A percentile compares a stretch with the other conserved stretches of the same genome.
Evolutionary conservation across 2,329 filamentous ascomycete species (phyloP).

Genomic region (Aspergillus calidoustus): DNA sequence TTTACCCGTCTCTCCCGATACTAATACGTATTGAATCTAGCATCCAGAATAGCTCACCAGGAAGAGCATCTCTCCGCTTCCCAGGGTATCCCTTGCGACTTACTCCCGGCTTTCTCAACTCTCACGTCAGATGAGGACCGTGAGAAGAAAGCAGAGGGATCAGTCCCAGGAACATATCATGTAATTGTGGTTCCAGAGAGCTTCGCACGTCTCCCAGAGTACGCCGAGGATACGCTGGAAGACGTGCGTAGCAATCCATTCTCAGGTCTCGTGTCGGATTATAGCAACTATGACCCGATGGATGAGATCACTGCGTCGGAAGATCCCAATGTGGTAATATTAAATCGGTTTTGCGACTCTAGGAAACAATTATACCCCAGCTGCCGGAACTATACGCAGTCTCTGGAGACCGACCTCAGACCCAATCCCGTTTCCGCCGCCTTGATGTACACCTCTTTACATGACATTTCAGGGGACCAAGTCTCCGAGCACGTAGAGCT

Average conservation of each 20-base stretch:
- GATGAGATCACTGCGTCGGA: conserved; percentile 26
- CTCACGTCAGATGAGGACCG: conserved; percentile 62
- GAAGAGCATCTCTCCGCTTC: conserved; percentile 31
- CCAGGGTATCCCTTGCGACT: conserved; percentile 45
- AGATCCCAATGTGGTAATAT: conserved; percentile 56
- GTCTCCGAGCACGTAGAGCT: conserved; percentile 21
- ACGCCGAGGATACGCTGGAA: conserved; percentile 43
- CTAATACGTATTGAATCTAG: conserved; percentile 20
- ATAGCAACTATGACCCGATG: conserved; percentile 34
- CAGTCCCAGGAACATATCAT: conserved; percentile 59
- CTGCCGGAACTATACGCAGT: conserved; percentile 36
- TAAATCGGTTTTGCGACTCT: conserved; percentile 56
- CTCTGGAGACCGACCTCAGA: conserved; percentile 40
- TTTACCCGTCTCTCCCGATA: background rate
- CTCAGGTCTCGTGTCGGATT: conserved; percentile 33
- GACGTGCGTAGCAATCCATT: conserved; percentile 14
- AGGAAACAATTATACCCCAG: conserved; percentile 38
- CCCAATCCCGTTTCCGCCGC: conserved; percentile 32
- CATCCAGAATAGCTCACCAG: conserved; percentile 36
- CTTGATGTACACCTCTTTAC: conserved; percentile 30
- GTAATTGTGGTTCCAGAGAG: conserved; percentile 60
- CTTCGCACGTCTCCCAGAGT: conserved; percentile 58
- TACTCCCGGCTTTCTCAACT: conserved; percentile 58
- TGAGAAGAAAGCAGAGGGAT: conserved; percentile 59
- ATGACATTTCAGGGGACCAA: conserved; percentile 26